Conservation (phyloP, 768 basidiomycete species). For the Clitopilus hobsonii region DNA sequence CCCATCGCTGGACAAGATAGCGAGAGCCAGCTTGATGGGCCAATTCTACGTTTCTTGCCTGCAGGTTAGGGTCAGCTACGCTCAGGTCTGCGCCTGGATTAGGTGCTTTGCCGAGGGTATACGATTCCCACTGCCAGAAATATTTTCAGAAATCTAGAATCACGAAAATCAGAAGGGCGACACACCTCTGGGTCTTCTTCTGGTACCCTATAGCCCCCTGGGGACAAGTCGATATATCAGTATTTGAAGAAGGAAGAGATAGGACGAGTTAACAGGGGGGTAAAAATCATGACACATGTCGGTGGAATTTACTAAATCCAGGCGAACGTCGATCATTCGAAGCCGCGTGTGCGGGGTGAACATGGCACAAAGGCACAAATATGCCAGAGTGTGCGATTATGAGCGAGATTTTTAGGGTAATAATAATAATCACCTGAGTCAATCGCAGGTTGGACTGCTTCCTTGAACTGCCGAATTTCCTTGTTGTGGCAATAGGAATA, state of each 20-base stretch:
- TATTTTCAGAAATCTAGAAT: slow-evolving; percentile 17
- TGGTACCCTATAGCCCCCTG: slow-evolving; percentile 26
- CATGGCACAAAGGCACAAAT: slow-evolving; percentile 4
- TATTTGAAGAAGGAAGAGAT: neutral
- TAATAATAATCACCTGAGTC: slow-evolving; percentile 49
- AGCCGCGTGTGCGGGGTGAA: slow-evolving; percentile 3
- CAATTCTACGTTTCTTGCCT: slow-evolving; percentile 68
- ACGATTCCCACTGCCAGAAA: slow-evolving; percentile 62
- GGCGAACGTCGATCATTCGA: slow-evolving; percentile 1
- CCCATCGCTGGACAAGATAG: slow-evolving; percentile 91
- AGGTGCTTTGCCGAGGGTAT: slow-evolving; percentile 72
- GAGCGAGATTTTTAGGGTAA: slow-evolving; percentile 11
- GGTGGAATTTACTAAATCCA: neutral
- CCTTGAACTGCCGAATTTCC: slow-evolving; percentile 95
- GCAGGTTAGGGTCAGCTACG: slow-evolving; percentile 60
- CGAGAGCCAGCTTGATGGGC: slow-evolving; percentile 74
- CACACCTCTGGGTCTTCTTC: slow-evolving; percentile 83
- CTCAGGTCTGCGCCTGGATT: slow-evolving; percentile 62
- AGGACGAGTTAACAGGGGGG: neutral
- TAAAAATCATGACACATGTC: neutral
- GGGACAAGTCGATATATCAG: slow-evolving; percentile 4
- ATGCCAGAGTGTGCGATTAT: slow-evolving; percentile 3
- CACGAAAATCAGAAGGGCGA: slow-evolving; percentile 18
- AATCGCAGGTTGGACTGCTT: slow-evolving; percentile 46
- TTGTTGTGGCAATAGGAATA: slow-evolving; percentile 95